Base-by-base conservation (phyloP, 805 yeast genomes). In the Candida multigemmis region DNA sequence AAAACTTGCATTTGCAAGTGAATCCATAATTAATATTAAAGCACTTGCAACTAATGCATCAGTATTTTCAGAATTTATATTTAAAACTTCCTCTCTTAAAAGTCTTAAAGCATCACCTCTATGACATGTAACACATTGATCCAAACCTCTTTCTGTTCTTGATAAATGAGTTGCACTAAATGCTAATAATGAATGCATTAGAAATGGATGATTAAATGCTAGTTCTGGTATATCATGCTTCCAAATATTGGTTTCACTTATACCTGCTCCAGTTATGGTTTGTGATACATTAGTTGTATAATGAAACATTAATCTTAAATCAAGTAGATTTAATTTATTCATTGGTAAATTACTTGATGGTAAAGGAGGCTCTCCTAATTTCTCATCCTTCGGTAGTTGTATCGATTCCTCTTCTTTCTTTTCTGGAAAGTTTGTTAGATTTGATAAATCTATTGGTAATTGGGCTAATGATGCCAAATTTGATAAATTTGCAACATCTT, bases 21-120 rank as follows among this genome's bases (percentile, higher is more conserved):
- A 83, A 49, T 89, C 97, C 82, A 89, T 82, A 30, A 86, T 86
- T 30, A 89, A 60, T 20, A 89, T 75, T 35, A 87, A 65, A 0
- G 96, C 94, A 27, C 93, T 77, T 0, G 96, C 96, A 10, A 87
- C 96, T 28, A 89, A 60, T 0, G 96, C 94, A 52, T 89, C 97
- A 1, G 94, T 81, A 41, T 87, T 87, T 26, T 82, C 85, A 3
- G 83, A 67, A 11, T 81, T 77, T 35, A 89, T 83, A 36, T 82
- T 76, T 37, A 84, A 60, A 4, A 89, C 95, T 2, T 93, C 95
- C 40, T 80, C 91, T 31, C 96, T 60, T 28, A 89, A 56, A 22
- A 85, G 56, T 28, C 86, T 59, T 25, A 89, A 56, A 0, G 96
- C 94, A 48, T 84, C 93, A 8, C 93, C 83, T 21, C 96, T 57